Percentiles rank a stretch among this genome's conserved stretches.
Conservation (phyloP, 805 yeast species). For the Lipomyces yamadae region DNA sequence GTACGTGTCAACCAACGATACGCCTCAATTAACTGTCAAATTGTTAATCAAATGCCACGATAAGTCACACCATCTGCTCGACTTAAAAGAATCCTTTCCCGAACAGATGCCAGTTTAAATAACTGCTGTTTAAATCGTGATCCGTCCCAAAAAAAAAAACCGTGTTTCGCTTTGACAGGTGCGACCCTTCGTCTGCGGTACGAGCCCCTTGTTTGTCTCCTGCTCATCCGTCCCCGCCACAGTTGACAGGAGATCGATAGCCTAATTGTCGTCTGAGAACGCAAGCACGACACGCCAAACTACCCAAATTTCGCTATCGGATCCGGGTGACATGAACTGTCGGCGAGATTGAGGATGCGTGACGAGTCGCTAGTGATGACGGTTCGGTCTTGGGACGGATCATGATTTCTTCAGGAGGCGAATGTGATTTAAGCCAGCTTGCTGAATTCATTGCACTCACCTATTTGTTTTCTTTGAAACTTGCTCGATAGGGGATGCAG, state of each 20-base stretch:
- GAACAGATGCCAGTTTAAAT: neutral
- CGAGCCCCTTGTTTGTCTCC: neutral
- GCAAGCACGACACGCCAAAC: no score
- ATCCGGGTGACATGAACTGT: neutral
- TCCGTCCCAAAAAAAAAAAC: neutral
- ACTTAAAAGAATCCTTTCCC: neutral
- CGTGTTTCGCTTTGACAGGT: no score
- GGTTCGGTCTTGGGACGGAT: neutral
- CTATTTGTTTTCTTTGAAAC: neutral
- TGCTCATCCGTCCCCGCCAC: no score
- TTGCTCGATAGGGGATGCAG: neutral
- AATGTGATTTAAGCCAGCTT: neutral
- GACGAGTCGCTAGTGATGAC: neutral
- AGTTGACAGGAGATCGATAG: no score
- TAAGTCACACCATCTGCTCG: conserved; percentile 1
- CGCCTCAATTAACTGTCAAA: neutral
- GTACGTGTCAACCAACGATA: neutral
- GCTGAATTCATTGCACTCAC: neutral
- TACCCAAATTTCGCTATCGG: neutral
- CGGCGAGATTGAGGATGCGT: neutral
- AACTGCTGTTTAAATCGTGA: neutral
- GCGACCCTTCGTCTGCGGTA: neutral
- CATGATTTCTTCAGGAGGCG: neutral
- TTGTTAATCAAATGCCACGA: neutral
- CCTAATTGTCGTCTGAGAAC: no score